phyloP scores from a whole-genome alignment of 192 early-diverging fungal genomes.

The Entomortierella chlamydospora region DNA sequence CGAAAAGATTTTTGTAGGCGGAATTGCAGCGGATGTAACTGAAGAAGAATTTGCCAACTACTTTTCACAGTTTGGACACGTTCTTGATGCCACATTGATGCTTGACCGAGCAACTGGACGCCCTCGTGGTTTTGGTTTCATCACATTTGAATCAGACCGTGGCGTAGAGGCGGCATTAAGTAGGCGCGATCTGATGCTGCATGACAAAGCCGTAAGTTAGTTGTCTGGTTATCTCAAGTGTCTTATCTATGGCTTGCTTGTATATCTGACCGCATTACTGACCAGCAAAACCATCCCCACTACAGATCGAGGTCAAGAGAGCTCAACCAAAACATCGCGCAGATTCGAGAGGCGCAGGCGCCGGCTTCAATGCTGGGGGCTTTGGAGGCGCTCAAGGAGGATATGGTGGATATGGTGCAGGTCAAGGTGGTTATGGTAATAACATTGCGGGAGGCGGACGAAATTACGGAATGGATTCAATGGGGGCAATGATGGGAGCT shows the following conservation, averaged over 20 bases:
- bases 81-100: conserved; percentile 89
- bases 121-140: conserved; percentile 95
- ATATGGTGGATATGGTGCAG: conserved; percentile 51
- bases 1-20: conserved; percentile 95
- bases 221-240: background rate
- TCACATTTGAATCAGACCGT: conserved; percentile 84
- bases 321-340: conserved; percentile 75
- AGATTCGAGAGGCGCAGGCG: conserved; percentile 29
- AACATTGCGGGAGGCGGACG: conserved; percentile 23
- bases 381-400: conserved; percentile 49
- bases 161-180: conserved; percentile 83
- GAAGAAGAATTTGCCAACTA: conserved; percentile 87
- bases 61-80: conserved; percentile 86
- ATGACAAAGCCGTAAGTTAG: conserved; percentile 73
- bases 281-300: background rate
- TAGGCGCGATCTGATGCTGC: conserved; percentile 73
- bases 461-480: conserved; percentile 27
- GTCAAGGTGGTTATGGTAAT: conserved; percentile 40
- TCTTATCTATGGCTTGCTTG: background rate
- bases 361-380: conserved; percentile 45
- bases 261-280: background rate
- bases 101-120: conserved; percentile 86
- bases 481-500: conserved; percentile 46
- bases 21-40: conserved; percentile 86
- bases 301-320: conserved; percentile 75